Evolutionary conservation across 768 basidiomycete genomes (phyloP), one percentile per base, ranked within the genome.

Genomic region (Amanita polypyramis): DNA sequence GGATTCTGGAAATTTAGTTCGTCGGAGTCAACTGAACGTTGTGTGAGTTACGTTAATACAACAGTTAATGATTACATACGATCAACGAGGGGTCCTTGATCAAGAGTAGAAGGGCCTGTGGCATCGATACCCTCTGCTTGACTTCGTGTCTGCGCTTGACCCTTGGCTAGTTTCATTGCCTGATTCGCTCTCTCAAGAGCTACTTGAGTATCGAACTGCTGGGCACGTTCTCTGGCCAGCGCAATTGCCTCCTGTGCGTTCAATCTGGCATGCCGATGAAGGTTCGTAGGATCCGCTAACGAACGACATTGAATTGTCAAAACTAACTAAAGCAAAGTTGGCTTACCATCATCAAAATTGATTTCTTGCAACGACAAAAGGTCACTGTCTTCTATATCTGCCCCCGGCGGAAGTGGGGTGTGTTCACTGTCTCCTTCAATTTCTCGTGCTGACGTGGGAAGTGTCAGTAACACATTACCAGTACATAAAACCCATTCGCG

Each of bases 1-100:
- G 96, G 96, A 59, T 99, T 98, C 67, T 97, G 94, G 81, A 99
- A 98, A 67, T 99, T 97, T 33, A 99, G 80, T 60, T 98, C 95
- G 58, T 96, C 93, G 15, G 89, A 90, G 62, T 95, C 93, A 56
- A 95, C 91, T 93, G 51, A 45, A 25, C 5, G 48, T 3, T 19
- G 25, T 9, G 35, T 27, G 40, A 20, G 9, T 39, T 15, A n/a
- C 27, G 35, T 15, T 23, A 19, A 30, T 5, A 43, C 14, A 11
- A 33, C 19, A 42, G 40, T 44, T 30, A 8, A 41, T 39, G 15
- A 3, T 40, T 35, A 63, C 86, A 58, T 65, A 91, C 88, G 69
- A 58, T 91, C 88, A 46, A 90, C 76, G 7, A 89, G 70, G 47
- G 79, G 74, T 1, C 70, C 67, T 5, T 60, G 57, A 3, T 65